phyloP scores from a whole-genome alignment of 2,329 filamentous ascomycete genomes.

The Talaromyces sp. region DNA sequence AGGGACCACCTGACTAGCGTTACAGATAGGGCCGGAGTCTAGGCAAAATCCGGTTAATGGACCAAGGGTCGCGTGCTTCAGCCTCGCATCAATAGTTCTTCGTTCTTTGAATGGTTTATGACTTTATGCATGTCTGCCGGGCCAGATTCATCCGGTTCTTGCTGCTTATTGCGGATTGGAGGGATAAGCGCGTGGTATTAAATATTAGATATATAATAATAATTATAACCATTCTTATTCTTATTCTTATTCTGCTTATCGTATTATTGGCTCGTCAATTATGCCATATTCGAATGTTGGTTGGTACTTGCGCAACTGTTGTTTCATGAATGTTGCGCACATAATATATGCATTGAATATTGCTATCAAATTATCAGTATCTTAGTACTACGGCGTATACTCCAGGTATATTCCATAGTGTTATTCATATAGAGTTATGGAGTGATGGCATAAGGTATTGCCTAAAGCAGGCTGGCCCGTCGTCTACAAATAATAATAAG shows the following conservation, averaged over 20 bases:
- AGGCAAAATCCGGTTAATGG: neutral
- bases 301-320: no score
- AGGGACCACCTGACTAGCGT: neutral
- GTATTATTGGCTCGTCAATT: no score
- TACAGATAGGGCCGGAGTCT: neutral
- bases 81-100: neutral
- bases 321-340: no score
- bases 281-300: no score
- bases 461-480: neutral
- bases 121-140: neutral
- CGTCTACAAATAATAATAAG: no score
- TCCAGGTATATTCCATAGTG: neutral
- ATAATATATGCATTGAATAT: no score
- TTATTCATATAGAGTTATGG: neutral
- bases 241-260: no score
- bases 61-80: neutral
- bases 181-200: neutral
- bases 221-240: no score
- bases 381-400: neutral
- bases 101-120: neutral
- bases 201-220: no score
- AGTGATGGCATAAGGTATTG: neutral
- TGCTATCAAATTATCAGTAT: no score
- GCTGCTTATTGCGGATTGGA: neutral
- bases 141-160: neutral